Percentiles rank a stretch among this genome's conserved stretches.
phyloP scores from a whole-genome alignment of 148 eudicot genomes.

The Chenopodium formosanum region DNA sequence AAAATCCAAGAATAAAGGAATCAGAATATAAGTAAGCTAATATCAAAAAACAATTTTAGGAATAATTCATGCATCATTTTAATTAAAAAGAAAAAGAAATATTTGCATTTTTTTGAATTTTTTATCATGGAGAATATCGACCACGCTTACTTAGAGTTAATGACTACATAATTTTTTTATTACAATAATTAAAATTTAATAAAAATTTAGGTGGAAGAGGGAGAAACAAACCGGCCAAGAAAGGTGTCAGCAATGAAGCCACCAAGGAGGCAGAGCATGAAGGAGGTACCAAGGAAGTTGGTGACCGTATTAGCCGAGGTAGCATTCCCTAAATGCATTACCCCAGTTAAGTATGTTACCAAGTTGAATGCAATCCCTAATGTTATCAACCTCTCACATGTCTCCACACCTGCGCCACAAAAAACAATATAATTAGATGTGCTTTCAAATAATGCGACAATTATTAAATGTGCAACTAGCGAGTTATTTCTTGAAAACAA shows the following conservation, averaged over 20 bases:
- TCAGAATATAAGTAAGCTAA: background rate
- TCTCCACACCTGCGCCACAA: slow-evolving; percentile 55
- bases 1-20: background rate
- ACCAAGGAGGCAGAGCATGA: slow-evolving; percentile 83
- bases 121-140: too few species aligned
- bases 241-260: slow-evolving; percentile 87
- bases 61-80: too few species aligned
- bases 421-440: too few species aligned
- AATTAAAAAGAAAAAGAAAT: too few species aligned
- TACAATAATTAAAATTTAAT: background rate
- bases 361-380: slow-evolving; percentile 82
- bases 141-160: too few species aligned
- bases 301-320: slow-evolving; percentile 79
- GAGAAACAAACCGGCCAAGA: slow-evolving; percentile 60
- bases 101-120: too few species aligned
- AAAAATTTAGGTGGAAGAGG: background rate
- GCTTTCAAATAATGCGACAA: too few species aligned
- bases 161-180: too few species aligned
- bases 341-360: slow-evolving; percentile 78
- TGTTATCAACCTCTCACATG: slow-evolving; percentile 75
- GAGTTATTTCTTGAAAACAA: background rate
- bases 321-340: slow-evolving; percentile 92
- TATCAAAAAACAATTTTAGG: too few species aligned
- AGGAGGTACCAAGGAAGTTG: slow-evolving; percentile 89
- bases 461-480: background rate